Base-by-base conservation (phyloP, 768 basidiomycete species). In the Phlegmacium glaucopus region DNA sequence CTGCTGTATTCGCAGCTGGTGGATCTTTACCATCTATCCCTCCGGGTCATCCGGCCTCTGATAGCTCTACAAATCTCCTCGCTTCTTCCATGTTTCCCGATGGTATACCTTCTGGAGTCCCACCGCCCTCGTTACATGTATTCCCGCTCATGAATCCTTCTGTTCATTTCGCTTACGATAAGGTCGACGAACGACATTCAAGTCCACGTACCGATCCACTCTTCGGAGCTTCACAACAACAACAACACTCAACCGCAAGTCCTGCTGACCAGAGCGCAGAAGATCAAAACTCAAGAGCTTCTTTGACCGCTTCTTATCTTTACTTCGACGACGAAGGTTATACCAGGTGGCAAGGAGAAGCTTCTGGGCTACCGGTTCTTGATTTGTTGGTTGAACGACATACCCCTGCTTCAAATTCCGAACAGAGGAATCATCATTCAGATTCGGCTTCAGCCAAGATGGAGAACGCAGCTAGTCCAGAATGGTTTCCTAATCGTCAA, bases 271-370 rank as follows among this genome's bases (percentile, higher is more conserved):
- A n/a, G n/a, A 40, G 65, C 78, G 16, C 65, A 69, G 6, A 84
- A 83, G 40, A 85, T 84, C 42, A 70, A 76, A 1, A 10, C 32
- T 75, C 82, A 10, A 77, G 81, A 22, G 77, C 83, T 67, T 81
- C 83, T 0, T 63, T 90, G 36, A 79, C 84, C 0, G 85, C 87
- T 2, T 88, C 87, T 0, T 92, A 92, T 62, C 76, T 92, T 28
- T 92, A 92, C 61, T 82, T 88, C 49, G 90, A 92, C 53, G 89
- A 92, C 59, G 88, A 91, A 61, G 90, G 90, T 3, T 87, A 84
- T 60, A 88, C 90, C 0, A 72, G 90, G 47, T 92, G 90, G 90
- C 90, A 92, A 68, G 93, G 94, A 26, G 92, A 94, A 58, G 91
- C 91, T 1, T 94, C 92, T 4, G 93, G 94, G 18, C 77, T 95